A percentile compares a stretch with the other conserved stretches of the same genome.
Conservation (phyloP, 2,329 filamentous ascomycete genomes). For the Graphilbum ipis-grandicollis region DNA sequence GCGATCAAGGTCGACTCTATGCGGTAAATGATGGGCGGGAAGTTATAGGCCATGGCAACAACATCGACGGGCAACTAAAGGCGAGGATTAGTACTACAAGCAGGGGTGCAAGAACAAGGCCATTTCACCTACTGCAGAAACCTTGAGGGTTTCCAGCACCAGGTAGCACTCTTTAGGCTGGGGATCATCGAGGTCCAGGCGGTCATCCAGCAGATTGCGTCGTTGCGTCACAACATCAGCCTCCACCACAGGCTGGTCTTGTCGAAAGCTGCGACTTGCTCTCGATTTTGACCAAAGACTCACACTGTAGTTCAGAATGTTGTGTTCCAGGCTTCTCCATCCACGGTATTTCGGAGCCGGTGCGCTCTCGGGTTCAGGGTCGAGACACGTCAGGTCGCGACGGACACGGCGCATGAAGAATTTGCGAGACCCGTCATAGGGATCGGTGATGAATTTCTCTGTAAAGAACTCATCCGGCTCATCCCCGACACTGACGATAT, state of each 20-base stretch:
- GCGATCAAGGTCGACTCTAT: constrained; percentile 70
- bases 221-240: constrained; percentile 58
- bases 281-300: constrained; percentile 53
- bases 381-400: constrained; percentile 40
- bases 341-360: constrained; percentile 27
- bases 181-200: constrained; percentile 27
- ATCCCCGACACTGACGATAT: constrained; percentile 23
- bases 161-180: constrained; percentile 39
- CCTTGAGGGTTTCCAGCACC: constrained; percentile 56
- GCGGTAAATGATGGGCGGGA: constrained; percentile 73
- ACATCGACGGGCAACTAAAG: constrained; percentile 46
- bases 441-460: constrained; percentile 38
- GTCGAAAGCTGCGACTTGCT: constrained; percentile 32
- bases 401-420: constrained; percentile 37
- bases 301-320: constrained; percentile 70
- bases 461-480: constrained; percentile 30
- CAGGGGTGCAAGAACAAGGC: neutral
- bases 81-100: constrained; percentile 6
- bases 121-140: constrained; percentile 36
- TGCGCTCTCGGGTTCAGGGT: constrained; percentile 43
- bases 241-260: constrained; percentile 65
- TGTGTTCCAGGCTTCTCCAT: constrained; percentile 22
- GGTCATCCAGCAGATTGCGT: constrained; percentile 67
- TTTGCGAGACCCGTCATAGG: constrained; percentile 45
- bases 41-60: constrained; percentile 55